Base-by-base conservation (phyloP, 2,329 filamentous ascomycete genomes). In the Plectosphaerella plurivora region DNA sequence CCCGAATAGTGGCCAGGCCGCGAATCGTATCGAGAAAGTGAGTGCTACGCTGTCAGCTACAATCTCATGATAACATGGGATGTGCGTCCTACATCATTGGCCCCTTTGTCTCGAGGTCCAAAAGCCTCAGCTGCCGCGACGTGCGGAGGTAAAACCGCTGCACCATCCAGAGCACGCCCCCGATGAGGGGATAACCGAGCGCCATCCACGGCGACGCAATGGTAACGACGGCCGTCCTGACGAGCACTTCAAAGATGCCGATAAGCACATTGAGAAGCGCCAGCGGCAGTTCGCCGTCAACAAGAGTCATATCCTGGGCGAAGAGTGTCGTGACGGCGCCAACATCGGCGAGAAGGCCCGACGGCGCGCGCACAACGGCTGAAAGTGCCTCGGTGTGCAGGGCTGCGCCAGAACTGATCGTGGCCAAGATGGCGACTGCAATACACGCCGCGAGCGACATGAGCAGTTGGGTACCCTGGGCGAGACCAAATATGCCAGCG, bases 111-210 rank as follows among this genome's bases (percentile, higher is more conserved):
- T 84, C 81, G 4, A 84, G 68, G 47, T 83, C 81, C 36, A 84
- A 60, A 33, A 80, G 69, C 47, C 81, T 70, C 7, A 84, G 63
- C 59, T 83, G 81, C 0, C 80, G 71, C 1, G 78, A 82, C 0
- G 80, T 84, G 4, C 76, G 70, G 7, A 84, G 69, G 56, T 84
- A 84, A 47, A 79, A 69, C 45, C 72, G 76, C 55, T 82, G 79
- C 2, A 83, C 61, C 3, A 68, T 51, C 51, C 73, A 82, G 1
- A 81, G 58, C 1, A 72, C 54, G 2, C 59, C 61, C 5, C 72
- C 53, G 2, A 80, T 59, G 10, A 75, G 59, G 0, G 77, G 78
- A 51, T 80, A 74, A 2, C 69, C 68, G 37, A 76, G 68, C 0
- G 71, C 69, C 1, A 76, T 66, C 49, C 70, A 75, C 61, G 50